Evolutionary conservation across 371 early-diverging fungal species (phyloP), one percentile per base, ranked within the genome.

Genomic region (Basidiobolus meristosporus): DNA sequence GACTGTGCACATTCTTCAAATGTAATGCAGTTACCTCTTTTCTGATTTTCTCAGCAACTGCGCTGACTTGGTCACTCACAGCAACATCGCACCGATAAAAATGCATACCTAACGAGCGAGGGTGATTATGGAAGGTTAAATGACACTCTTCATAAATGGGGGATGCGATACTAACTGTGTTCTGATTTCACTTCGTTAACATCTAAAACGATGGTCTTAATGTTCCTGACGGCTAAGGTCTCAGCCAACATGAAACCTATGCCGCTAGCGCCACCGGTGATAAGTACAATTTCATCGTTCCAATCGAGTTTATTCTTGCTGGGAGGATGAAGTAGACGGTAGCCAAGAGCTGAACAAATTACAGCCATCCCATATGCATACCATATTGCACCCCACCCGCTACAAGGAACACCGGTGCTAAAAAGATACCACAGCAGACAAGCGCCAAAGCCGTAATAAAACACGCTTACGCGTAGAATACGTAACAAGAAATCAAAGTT

Each of bases 181-280:
- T 34, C 16, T 3, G 34, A 34, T 12, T 34, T 34, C 7, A 18
- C 42, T 26, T 19, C 39, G 38, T 45, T 43, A n/a, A 62, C 14
- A 38, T 62, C 67, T 15, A 65, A 48, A 12, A 65, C 56, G 7
- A 62, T 60, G 18, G 65, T 52, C 11, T 55, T 50, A 41, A 58
- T 59, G 20, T 51, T 41, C 36, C 47, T 45, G 14, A 45, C 32
- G 9, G 57, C 50, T 2, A 65, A 41, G 14, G 37, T 38, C 36
- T 58, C 48, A 2, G 61, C 62, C 16, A 63, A 36, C n/a, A 48
- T 42, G 16, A 41, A 47, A 0, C 69, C 69, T 7, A 63, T 31
- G 0, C 69, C 69, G 38, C 54, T 61, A 2, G 64, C 56, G 19
- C 69, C 69, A 40, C 69, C 69, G 21, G 65, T 69, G 42, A 69